Conservation (phyloP, 371 early-diverging fungal genomes). For the Mortierella sp. region DNA sequence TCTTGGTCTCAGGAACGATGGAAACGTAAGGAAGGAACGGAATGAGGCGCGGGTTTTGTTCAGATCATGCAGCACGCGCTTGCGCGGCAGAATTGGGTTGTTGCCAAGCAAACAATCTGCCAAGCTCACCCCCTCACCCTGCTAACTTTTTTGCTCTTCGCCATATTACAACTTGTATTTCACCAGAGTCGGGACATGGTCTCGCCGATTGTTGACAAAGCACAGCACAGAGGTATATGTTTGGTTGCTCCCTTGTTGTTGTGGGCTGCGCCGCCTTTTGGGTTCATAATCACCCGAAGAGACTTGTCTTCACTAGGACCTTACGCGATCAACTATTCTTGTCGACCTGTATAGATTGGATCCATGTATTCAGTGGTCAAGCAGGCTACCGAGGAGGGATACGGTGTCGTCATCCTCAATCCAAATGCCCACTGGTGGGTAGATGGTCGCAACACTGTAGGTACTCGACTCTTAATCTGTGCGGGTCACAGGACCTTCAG, state of each 20-base stretch:
- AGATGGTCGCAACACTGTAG: too few relatives aligned
- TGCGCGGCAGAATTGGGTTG: neutral
- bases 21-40: conserved; percentile 34
- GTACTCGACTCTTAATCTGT: too few relatives aligned
- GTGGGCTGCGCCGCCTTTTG: too few relatives aligned
- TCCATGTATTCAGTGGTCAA: conserved; percentile 19
- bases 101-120: neutral
- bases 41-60: too few relatives aligned
- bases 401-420: conserved; percentile 30
- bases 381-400: conserved; percentile 24
- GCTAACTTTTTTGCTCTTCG: neutral
- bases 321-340: too few relatives aligned
- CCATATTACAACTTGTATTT: neutral
- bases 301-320: too few relatives aligned
- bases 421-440: conserved; percentile 44
- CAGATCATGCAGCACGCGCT: too few relatives aligned
- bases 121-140: neutral
- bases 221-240: conserved; percentile 19
- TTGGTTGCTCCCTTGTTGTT: too few relatives aligned
- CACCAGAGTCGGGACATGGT: conserved; percentile 33
- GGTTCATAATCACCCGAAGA: too few relatives aligned
- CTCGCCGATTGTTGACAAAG: conserved; percentile 37
- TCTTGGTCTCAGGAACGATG: conserved; percentile 28
- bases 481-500: too few relatives aligned
- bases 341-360: conserved; percentile 7